Percentiles rank a stretch among this genome's conserved stretches.
Evolutionary conservation across 345 rosid genomes (phyloP).

Genomic region (Hirschfeldia incana): DNA sequence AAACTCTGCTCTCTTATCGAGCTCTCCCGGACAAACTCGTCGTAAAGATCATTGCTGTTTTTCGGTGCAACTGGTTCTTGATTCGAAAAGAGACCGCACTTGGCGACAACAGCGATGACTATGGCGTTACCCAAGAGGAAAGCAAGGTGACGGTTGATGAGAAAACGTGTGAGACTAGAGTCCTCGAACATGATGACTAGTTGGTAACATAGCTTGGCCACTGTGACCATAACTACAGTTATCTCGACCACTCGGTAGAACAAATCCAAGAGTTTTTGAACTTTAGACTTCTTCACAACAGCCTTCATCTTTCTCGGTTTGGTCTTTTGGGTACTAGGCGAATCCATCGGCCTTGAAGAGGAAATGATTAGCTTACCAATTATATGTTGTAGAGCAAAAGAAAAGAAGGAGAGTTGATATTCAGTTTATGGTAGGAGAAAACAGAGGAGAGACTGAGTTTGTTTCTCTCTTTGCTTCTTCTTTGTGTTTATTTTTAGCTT

Average conservation of each 20-base stretch:
- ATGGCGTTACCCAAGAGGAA: slow-evolving; percentile 74
- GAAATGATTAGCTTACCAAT: not conserved
- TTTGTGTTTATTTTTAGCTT: slow-evolving; percentile 3
- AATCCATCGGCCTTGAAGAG: slow-evolving; percentile 51
- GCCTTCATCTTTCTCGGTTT: slow-evolving; percentile 61
- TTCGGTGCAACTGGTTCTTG: slow-evolving; percentile 37
- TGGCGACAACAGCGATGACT: slow-evolving; percentile 60
- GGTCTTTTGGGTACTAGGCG: slow-evolving; percentile 46
- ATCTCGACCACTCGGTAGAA: slow-evolving; percentile 59
- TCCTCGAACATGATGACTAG: slow-evolving; percentile 56
- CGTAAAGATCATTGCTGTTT: slow-evolving; percentile 44
- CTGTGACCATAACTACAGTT: slow-evolving; percentile 49
- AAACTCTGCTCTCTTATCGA: slow-evolving; percentile 33
- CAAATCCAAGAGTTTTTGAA: slow-evolving; percentile 48
- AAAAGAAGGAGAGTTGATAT: not conserved
- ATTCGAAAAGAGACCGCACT: slow-evolving; percentile 55
- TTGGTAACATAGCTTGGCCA: slow-evolving; percentile 54
- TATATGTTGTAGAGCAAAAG: not conserved
- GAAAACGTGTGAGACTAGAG: slow-evolving; percentile 44
- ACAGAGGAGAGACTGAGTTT: slow-evolving; percentile 2
- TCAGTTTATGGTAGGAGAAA: not conserved
- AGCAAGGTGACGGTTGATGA: slow-evolving; percentile 66
- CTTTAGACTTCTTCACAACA: slow-evolving; percentile 45
- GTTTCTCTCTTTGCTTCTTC: slow-evolving; percentile 22
- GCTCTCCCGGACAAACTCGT: slow-evolving; percentile 50